A percentile compares a stretch with the other conserved stretches of the same genome.
phyloP scores from a whole-genome alignment of 768 basidiomycete genomes.

The Kwoniella sp. region DNA sequence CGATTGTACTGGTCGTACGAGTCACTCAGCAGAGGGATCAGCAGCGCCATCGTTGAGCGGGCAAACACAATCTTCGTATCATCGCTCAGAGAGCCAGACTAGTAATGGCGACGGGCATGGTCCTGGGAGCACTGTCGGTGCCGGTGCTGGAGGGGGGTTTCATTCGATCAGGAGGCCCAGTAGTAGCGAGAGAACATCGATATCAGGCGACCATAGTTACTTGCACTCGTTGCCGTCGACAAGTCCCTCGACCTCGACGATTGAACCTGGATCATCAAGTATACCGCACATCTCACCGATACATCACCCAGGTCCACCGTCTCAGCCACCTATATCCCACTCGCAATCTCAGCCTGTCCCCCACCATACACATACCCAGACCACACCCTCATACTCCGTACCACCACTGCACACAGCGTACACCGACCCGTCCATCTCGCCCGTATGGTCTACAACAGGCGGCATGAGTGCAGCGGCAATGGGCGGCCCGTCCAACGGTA shows the following conservation, averaged over 20 bases:
- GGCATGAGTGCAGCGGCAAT: not conserved
- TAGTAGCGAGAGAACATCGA: not conserved
- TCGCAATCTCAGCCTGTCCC: not conserved
- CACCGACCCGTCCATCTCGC: not conserved
- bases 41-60: not conserved
- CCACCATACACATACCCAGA: not conserved
- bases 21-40: not conserved
- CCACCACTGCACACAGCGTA: not conserved
- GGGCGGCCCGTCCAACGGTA: not conserved
- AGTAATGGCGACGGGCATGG: not conserved
- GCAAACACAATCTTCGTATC: not conserved
- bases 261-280: not conserved
- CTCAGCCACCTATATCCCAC: not conserved
- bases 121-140: not conserved
- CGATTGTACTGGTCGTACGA: conserved; percentile 26
- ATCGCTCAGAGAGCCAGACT: not conserved
- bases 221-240: not conserved
- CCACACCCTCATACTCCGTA: not conserved
- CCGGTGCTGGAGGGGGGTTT: not conserved
- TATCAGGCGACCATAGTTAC: not conserved
- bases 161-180: not conserved
- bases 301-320: not conserved
- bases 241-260: not conserved
- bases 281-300: not conserved
- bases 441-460: not conserved